Evolutionary conservation across 208 protist genomes (phyloP), one percentile per base, ranked within the genome.

Genomic region (Tritrichomonas musculus): DNA sequence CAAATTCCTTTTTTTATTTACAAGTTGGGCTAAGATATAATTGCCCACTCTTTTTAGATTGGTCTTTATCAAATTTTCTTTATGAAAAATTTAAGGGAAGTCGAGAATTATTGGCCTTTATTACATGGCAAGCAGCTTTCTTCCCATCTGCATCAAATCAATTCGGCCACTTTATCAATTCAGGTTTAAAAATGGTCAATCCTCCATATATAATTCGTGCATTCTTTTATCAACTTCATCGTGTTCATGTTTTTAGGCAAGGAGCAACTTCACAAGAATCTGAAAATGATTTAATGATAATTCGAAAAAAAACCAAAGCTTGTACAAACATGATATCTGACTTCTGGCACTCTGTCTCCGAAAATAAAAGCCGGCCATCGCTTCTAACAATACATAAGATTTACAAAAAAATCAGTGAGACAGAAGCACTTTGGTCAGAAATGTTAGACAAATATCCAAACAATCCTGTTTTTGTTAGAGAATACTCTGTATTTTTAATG

Each of bases 371-470:
- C n/a, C n/a, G n/a, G n/a, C n/a, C n/a, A n/a, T n/a, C n/a, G n/a
- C n/a, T n/a, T n/a, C n/a, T n/a, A n/a, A n/a, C n/a, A n/a, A n/a
- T n/a, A n/a, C n/a, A n/a, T n/a, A n/a, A n/a, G n/a, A n/a, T n/a
- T n/a, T n/a, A n/a, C n/a, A n/a, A n/a, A n/a, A 60, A 60, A 17
- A 60, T 60, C 53, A 60, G 5, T 22, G 41, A 53, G n/a, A 20
- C 77, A 13, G 77, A 88, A 22, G 20, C 77, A 36, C 14, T 27
- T 8, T 88, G 77, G 77, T 33, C 41, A 2, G 47, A 60, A 60
- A 14, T 57, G 1, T 33, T 88, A 14, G 77, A 88, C 13, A 88
- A 88, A 39, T 88, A 88, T 88, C 77, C 77, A 57, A 88, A 88
- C 27, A 88, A 88, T 36, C 17, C 77, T 1, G n/a, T 20, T 53